These are phyloP conservation scores for Arthroderma sp. DNA, from an alignment of 2,329 filamentous ascomycete genomes.

Conservation along the genomic window DNA sequence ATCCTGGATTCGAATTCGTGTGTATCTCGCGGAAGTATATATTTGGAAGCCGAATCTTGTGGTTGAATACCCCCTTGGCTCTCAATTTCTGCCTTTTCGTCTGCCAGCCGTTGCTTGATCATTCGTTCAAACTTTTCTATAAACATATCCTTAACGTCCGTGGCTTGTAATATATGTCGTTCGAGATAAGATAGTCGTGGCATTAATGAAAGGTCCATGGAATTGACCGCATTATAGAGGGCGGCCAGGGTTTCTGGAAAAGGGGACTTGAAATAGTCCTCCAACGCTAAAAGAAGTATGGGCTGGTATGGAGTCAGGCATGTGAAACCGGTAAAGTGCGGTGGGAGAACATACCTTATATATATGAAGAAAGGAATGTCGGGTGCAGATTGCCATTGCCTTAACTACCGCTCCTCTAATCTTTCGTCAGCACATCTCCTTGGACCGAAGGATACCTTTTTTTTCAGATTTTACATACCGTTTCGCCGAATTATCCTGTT, in stretches of 20 bases:
- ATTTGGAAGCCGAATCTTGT: conserved; percentile 50
- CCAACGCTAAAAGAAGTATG: conserved; percentile 73
- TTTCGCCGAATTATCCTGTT: conserved; percentile 85
- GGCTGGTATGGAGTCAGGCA: conserved; percentile 41
- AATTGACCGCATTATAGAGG: conserved; percentile 85
- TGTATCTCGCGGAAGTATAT: conserved; percentile 77
- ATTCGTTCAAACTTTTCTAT: conserved; percentile 95
- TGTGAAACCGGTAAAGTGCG: too few relatives aligned
- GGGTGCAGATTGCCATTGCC: conserved; percentile 96
- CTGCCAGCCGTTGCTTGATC: conserved; percentile 66
- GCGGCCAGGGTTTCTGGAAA: conserved; percentile 75
- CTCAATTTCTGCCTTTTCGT: conserved; percentile 37
- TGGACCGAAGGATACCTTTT: neutral
- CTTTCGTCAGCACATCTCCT: conserved; percentile 8
- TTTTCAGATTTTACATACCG: conserved; percentile 29
- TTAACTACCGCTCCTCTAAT: conserved; percentile 81
- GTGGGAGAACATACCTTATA: conserved; percentile 57
- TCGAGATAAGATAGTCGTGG: conserved; percentile 74
- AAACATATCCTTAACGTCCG: conserved; percentile 90
- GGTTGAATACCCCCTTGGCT: conserved; percentile 21
- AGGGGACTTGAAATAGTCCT: conserved; percentile 93
- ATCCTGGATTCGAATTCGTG: conserved; percentile 96
- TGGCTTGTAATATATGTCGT: conserved; percentile 71
- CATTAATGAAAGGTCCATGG: conserved; percentile 92
- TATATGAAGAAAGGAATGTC: conserved; percentile 94